Conservation (phyloP, 331 rosid species). For the Cucumis variabilis region DNA sequence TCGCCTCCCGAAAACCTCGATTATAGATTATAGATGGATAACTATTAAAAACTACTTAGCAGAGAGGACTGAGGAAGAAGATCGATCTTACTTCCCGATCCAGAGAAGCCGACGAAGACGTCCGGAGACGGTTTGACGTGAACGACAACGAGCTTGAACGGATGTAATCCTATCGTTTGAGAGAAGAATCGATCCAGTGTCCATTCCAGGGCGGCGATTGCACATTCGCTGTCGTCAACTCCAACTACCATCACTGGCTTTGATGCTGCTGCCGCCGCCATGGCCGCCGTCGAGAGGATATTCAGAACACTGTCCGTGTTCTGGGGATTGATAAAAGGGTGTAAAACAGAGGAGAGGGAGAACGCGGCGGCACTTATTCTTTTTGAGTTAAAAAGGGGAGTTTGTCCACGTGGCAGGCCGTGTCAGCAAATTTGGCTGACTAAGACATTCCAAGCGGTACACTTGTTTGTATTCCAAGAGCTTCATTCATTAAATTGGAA, state of each 20-base stretch:
- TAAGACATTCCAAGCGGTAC: not conserved
- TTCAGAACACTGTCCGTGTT: not conserved
- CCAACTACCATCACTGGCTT: slow-evolving; percentile 45
- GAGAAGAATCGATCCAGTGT: slow-evolving; percentile 41
- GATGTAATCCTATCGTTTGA: slow-evolving; percentile 21
- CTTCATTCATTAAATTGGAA: too few relatives aligned
- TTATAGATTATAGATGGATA: not conserved
- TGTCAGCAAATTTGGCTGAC: not conserved
- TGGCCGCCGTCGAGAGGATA: not conserved
- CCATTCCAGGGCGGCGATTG: slow-evolving; percentile 43
- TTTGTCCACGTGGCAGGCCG: not conserved
- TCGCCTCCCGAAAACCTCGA: not conserved
- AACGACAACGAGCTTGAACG: slow-evolving; percentile 45
- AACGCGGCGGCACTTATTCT: not conserved
- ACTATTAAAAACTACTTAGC: not conserved
- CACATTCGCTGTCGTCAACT: slow-evolving; percentile 39
- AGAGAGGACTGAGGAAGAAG: not conserved
- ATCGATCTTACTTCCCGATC: slow-evolving; percentile 32
- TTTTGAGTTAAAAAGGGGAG: not conserved
- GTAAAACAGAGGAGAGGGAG: not conserved
- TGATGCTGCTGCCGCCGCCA: not conserved
- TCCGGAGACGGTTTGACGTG: slow-evolving; percentile 34
- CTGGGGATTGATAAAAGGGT: not conserved
- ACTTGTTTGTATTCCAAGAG: not conserved
- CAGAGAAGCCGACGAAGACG: slow-evolving; percentile 24